Base-by-base conservation (phyloP, 768 basidiomycete species). In the Gymnopilus junonius region DNA sequence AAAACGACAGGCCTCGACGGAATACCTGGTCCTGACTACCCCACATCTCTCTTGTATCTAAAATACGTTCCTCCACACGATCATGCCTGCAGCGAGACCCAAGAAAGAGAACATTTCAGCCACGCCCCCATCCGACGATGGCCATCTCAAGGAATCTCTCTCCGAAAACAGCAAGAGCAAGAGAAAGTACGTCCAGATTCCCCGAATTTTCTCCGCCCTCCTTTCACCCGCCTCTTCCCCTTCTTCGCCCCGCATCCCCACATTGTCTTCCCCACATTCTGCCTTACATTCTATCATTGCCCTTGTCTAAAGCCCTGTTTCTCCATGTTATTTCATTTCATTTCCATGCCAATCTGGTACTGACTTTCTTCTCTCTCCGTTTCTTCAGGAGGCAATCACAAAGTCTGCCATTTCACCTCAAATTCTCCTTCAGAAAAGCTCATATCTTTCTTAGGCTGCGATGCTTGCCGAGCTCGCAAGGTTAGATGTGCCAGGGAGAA, bases 381-480 rank as follows among this genome's bases (percentile, higher is more conserved):
- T 65, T 58, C 55, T 34, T 67, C 70, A 93, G 91, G 87, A 87
- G 91, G 70, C 92, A 93, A 80, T 92, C 91, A 58, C 92, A 93
- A 76, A 93, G 92, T 92, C 69, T 63, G 89, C 82, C 43, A 40
- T 58, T 21, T 45, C n/a, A 35, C 45, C 21, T 25, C 60, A 27
- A 55, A 8, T 12, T 51, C 23, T 39, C 29, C 59, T 50, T 35
- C 59, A 32, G 15, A 51, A 35, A 31, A 43, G 34, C 65, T 63
- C 55, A 67, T 68, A 63, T 63, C 67, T 68, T 63, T 65, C 59
- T 37, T 70, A 93, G 92, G 92, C 73, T 94, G 92, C 75, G 92
- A 93, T 78, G 92, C 92, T 48, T 94, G 93, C 76, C 82, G 92
- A 67, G 90, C 92, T 10, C 89, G 93, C 73, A 94, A 95, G 75